These are phyloP conservation scores for Ephemerocybe angulata DNA, from an alignment of 768 basidiomycete species.

Conservation along the genomic window DNA sequence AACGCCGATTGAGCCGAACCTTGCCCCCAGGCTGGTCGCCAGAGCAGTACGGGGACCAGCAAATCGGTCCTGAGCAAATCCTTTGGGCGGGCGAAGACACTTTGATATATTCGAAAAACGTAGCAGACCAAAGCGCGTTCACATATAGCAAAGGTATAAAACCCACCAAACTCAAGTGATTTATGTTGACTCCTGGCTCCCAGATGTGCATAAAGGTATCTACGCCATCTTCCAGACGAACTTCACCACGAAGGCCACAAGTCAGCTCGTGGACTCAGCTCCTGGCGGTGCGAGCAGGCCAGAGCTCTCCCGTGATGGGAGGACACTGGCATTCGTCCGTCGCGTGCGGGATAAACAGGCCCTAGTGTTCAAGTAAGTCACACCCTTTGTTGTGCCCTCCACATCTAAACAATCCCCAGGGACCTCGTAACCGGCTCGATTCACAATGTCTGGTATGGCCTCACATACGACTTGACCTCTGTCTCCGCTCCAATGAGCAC, in stretches of 20 bases:
- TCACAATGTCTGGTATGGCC: conserved; percentile 62
- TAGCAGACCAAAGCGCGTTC: conserved; percentile 47
- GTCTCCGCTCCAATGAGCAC: conserved; percentile 78
- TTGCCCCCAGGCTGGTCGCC: conserved; percentile 61
- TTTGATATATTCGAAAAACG: conserved; percentile 66
- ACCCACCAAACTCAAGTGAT: not conserved
- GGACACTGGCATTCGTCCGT: conserved; percentile 71
- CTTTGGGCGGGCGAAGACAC: conserved; percentile 57
- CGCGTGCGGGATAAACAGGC: conserved; percentile 71
- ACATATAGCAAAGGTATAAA: conserved; percentile 61
- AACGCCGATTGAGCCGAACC: conserved; percentile 49
- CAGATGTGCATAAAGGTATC: conserved; percentile 68
- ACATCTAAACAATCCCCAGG: conserved; percentile 29
- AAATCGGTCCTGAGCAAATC: conserved; percentile 71
- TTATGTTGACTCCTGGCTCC: not conserved
- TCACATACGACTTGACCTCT: conserved; percentile 61
- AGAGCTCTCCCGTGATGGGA: conserved; percentile 62
- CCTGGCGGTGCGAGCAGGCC: conserved; percentile 76
- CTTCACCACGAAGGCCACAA: conserved; percentile 50
- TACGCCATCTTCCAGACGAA: conserved; percentile 70
- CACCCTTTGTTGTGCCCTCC: not conserved
- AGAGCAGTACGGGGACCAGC: conserved; percentile 60
- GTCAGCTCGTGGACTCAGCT: conserved; percentile 48
- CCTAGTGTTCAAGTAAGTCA: conserved; percentile 61
- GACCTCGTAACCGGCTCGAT: conserved; percentile 65